Evolutionary conservation across 495 filamentous ascomycete genomes (phyloP).

Genomic region (Hypoxylon cercidicola): DNA sequence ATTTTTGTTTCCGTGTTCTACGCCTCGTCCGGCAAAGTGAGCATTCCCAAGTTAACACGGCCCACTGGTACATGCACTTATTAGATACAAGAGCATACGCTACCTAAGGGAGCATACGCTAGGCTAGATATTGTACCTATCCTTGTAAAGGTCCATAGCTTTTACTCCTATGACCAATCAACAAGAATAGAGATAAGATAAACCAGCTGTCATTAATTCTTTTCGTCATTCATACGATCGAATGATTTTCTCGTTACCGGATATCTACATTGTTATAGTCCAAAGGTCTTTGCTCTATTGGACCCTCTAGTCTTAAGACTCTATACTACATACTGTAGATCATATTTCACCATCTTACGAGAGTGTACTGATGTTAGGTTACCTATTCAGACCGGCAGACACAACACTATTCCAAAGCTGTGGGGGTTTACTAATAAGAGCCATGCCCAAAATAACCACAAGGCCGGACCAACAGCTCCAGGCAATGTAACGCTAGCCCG

Average conservation of each 20-base stretch:
- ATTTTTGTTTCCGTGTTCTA: no score
- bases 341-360: conserved; percentile 9
- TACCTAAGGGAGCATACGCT: no score
- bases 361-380: conserved; percentile 12
- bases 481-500: conserved; percentile 34
- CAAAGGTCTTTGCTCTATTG: conserved; percentile 7
- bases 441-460: conserved; percentile 19
- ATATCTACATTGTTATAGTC: conserved; percentile 13
- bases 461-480: conserved; percentile 41
- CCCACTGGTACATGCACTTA: background rate
- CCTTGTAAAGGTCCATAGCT: background rate
- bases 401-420: conserved; percentile 14
- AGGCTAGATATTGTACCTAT: no score
- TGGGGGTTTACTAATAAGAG: conserved; percentile 35
- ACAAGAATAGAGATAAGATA: conserved; percentile 20
- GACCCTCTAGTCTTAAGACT: background rate
- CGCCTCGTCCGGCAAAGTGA: background rate
- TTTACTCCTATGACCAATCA: conserved; percentile 21
- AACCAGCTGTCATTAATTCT: conserved; percentile 1
- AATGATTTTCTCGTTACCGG: conserved; percentile 32
- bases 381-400: conserved; percentile 12
- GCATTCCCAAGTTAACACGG: background rate
- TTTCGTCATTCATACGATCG: conserved; percentile 33
- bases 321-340: conserved; percentile 1
- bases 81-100: no score